These are phyloP conservation scores for Trichoderma asperelloides DNA, from an alignment of 495 filamentous ascomycete species.

Conservation along the genomic window DNA sequence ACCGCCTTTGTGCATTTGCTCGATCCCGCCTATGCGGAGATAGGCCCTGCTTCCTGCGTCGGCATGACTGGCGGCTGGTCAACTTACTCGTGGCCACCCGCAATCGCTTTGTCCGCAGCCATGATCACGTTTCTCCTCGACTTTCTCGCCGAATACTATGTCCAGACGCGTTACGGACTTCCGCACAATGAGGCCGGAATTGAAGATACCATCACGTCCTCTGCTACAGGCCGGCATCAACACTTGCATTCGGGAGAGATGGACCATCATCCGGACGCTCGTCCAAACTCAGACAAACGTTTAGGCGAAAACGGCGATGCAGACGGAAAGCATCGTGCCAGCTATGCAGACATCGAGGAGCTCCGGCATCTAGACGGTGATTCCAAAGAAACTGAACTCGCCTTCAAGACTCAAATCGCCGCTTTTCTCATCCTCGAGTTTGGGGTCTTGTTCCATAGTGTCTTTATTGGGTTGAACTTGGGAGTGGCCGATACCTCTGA, in stretches of 20 bases:
- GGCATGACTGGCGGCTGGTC: constrained; percentile 8
- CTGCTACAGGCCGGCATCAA: too few species aligned
- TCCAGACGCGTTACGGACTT: constrained; percentile 39
- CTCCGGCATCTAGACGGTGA: too few species aligned
- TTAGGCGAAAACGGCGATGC: too few species aligned
- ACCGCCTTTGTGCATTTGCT: constrained; percentile 63
- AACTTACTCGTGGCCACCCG: background rate
- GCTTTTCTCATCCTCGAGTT: constrained; percentile 56
- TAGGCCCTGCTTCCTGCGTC: too few species aligned
- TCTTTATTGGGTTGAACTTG: constrained; percentile 53
- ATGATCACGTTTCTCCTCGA: constrained; percentile 54
- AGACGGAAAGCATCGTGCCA: too few species aligned
- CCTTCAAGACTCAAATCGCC: constrained; percentile 29
- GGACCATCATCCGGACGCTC: constrained; percentile 11
- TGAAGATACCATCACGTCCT: background rate
- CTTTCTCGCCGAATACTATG: constrained; percentile 51
- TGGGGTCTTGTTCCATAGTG: constrained; percentile 64
- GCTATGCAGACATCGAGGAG: too few species aligned
- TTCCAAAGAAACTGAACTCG: constrained; percentile 6
- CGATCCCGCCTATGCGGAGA: too few species aligned
- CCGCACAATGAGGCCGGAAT: constrained; percentile 10
- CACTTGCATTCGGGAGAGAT: too few species aligned
- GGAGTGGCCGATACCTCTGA: constrained; percentile 48
- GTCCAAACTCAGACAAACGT: too few species aligned
- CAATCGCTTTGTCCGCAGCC: constrained; percentile 40